Percentiles rank a stretch among this genome's conserved stretches.
These are phyloP conservation scores for Myxozyma monticola DNA, from an alignment of 805 yeast genomes.

Conservation along the genomic window DNA sequence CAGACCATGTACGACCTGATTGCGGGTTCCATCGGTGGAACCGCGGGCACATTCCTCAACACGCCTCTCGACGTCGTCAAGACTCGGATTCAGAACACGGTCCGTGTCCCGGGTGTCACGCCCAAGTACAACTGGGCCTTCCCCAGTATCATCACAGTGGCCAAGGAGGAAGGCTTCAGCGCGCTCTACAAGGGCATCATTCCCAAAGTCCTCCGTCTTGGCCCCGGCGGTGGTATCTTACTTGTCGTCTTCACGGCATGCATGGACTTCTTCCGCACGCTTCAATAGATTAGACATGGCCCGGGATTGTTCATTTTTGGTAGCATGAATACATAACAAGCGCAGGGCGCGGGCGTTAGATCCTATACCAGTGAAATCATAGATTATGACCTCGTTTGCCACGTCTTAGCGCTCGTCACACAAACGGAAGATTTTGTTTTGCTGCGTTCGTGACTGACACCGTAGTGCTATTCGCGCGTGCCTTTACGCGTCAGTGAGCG, in stretches of 20 bases:
- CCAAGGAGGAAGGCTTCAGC: constrained; percentile 85
- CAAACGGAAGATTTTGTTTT: too few species aligned
- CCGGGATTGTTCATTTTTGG: neutral
- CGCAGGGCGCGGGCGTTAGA: too few species aligned
- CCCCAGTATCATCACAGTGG: constrained; percentile 72
- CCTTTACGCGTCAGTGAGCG: constrained; percentile 17
- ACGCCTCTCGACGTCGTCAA: constrained; percentile 96
- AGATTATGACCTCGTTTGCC: constrained; percentile 6
- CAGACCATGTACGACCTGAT: constrained; percentile 83
- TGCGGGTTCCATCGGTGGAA: constrained; percentile 96
- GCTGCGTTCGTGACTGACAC: too few species aligned
- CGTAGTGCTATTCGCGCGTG: neutral
- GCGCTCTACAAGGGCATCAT: constrained; percentile 95
- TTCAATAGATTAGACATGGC: constrained; percentile 10
- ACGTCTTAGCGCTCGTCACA: constrained; percentile 6
- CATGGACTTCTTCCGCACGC: constrained; percentile 77
- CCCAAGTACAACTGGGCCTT: constrained; percentile 91
- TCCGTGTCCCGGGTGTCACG: constrained; percentile 64
- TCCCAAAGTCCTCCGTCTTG: constrained; percentile 95
- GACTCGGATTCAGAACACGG: constrained; percentile 85
- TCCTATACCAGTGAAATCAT: neutral
- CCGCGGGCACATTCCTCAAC: constrained; percentile 89
- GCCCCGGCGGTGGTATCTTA: constrained; percentile 99
- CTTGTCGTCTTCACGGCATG: constrained; percentile 93
- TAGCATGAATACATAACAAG: too few species aligned